Conservation (phyloP, 495 filamentous ascomycete genomes). For the Lasiosphaeris hirsuta region DNA sequence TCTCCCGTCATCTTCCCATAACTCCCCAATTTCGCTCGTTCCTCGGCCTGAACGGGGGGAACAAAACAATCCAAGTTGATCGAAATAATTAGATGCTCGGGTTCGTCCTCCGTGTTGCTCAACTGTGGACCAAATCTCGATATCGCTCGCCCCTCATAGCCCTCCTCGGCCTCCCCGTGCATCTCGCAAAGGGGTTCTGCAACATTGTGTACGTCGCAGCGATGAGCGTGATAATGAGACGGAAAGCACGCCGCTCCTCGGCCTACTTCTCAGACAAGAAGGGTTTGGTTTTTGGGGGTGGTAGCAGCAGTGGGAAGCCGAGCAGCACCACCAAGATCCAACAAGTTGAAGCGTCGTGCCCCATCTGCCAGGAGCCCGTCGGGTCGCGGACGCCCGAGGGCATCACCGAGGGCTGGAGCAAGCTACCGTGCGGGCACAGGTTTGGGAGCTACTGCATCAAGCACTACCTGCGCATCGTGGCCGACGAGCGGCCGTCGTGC, state of each 20-base stretch:
- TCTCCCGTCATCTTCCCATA: too few species aligned
- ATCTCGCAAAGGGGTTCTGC: background rate
- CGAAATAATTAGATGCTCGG: too few species aligned
- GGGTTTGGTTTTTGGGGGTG: background rate
- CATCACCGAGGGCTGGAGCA: conserved; percentile 39
- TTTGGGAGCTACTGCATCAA: conserved; percentile 49
- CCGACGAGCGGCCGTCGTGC: conserved; percentile 31
- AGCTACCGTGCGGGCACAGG: conserved; percentile 42
- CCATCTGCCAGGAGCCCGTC: conserved; percentile 45
- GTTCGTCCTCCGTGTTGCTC: background rate
- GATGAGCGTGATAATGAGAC: conserved; percentile 12
- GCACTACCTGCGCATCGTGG: conserved; percentile 40
- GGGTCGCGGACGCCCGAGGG: conserved; percentile 35
- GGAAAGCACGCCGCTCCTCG: conserved; percentile 3
- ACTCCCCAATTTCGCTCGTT: too few species aligned
- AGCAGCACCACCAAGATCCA: conserved; percentile 3
- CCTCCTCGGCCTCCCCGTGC: background rate
- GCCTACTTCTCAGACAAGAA: conserved; percentile 9
- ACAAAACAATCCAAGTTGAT: too few species aligned
- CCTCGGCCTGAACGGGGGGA: too few species aligned
- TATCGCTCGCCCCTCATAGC: background rate
- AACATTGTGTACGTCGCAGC: background rate
- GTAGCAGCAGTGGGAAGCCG: conserved; percentile 12
- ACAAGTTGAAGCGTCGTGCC: conserved; percentile 32
- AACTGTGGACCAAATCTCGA: too few species aligned